Base-by-base conservation (phyloP, 2,329 filamentous ascomycete species). In the Cordyceps farinosa region DNA sequence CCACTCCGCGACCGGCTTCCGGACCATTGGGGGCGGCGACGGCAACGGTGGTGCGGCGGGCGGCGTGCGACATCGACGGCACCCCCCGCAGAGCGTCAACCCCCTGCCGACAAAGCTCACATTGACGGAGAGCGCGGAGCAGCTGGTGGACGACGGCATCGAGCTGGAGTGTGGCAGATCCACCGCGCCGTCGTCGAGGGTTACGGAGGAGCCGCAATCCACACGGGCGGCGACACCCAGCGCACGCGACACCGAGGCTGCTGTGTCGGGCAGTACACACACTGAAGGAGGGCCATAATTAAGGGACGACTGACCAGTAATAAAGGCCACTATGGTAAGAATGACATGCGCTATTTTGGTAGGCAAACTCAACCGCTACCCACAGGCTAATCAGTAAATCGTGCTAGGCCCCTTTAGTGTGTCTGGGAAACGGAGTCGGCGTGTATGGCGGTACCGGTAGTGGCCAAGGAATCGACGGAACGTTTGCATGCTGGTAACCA, bases 11-110 rank as follows among this genome's bases (percentile, higher is more conserved):
- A 54, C 30, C 7, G 55, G 55, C 1, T 64, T 64, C 50, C 54
- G 56, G 7, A 64, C 62, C 11, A 60, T 60, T 36, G 55, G 62
- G 9, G 62, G 62, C 17, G 61, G 61, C 11, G 61, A 59, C 30
- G 56, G 62, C 13, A 53, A 54, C 36, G 45, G 45, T 8, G 48
- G 34, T 7, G 34, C 29, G 22, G 22, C 22, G 22, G 22, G 22
- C 13, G 55, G 55, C 40, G 40, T 36, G 34, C 52, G 51, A 11
- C 29, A 60, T 17, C 29, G 40, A 1, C 48, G 62, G 5, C 47
- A 57, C 15, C 61, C 27, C 32, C 53, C 44, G 0, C 60, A 48
- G 44, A 62, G 56, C 42, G 62, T 59, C 10, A 47, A 64, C 29
- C 62, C 54, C 5, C 36, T 64, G 13, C 62, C 62, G 11, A 64